Base-by-base conservation (phyloP, 345 rosid species). In the Citropsis articulata region DNA sequence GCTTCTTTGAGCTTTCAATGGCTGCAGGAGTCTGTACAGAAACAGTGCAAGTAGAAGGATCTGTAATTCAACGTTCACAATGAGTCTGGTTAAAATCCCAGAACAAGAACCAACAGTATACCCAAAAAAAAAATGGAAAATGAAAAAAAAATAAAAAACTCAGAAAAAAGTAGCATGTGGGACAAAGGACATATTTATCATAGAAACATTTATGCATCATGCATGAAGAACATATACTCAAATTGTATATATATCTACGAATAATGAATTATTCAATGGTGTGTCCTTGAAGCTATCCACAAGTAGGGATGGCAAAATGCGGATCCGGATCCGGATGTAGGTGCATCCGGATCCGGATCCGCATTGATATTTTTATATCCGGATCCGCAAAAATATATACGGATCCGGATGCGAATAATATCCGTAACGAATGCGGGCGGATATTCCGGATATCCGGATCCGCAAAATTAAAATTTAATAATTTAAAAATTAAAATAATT, bases 31-130 rank as follows among this genome's bases (percentile, higher is more conserved):
- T 88, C 80, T 84, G 86, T 82, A 89, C 81, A 66, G 98, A 91
- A 83, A 96, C 89, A 30, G 86, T 89, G 84, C 98, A 96, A 60
- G 89, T 88, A 61, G 92, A 89, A 80, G 91, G 91, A 92, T 96
- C 99, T 96, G 98, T 69, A 84, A 68, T 77, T 81, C 69, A 79
- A 73, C 73, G 77, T 79, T 35, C 76, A 82, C 77, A 25, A 81
- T 76, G 24, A 71, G 76, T 73, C 55, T 71, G 50, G 79, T 78
- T 79, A 84, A 71, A 72, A 68, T 60, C 63, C 65, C 33, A 71
- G 50, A 71, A 64, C 77, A 68, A 56, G 25, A 76, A 56, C 64
- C 45, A 22, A 65, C 22, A 5, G 57, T 45, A 27, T 14, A 63
- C n/a, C n/a, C 18, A 27, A 36, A 28, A n/a, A 5, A 62, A 67